phyloP scores from a whole-genome alignment of 805 yeast genomes.

The Blastobotrys mokoenaii region DNA sequence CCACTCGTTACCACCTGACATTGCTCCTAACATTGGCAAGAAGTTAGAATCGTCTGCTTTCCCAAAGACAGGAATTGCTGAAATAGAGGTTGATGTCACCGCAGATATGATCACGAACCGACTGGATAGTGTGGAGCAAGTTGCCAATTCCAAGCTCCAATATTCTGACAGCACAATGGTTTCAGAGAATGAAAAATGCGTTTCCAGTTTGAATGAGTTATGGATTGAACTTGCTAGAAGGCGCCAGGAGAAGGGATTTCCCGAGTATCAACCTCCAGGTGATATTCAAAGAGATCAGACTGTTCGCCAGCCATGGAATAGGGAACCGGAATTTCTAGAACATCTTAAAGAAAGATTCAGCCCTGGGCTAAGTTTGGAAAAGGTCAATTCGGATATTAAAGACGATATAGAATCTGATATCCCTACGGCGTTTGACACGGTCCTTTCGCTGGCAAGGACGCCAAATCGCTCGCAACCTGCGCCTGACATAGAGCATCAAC shows the following conservation, averaged over 20 bases:
- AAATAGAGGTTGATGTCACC: slow-evolving; percentile 63
- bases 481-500: no score
- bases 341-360: no score
- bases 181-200: slow-evolving; percentile 12
- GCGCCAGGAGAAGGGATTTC: slow-evolving; percentile 3
- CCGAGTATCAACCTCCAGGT: no score
- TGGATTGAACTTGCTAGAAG: slow-evolving; percentile 40
- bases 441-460: no score
- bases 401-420: neutral
- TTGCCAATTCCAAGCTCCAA: neutral
- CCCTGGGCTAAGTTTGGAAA: no score
- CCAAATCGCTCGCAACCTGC: no score
- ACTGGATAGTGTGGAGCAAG: slow-evolving; percentile 14
- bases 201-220: slow-evolving; percentile 33
- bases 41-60: neutral
- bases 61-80: neutral
- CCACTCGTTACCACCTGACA: slow-evolving; percentile 5
- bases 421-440: slow-evolving; percentile 12
- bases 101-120: slow-evolving; percentile 59
- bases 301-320: no score
- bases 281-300: no score
- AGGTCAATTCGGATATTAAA: no score
- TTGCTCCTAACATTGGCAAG: no score
- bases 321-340: no score
- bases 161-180: slow-evolving; percentile 1